These are phyloP conservation scores for Vaccinium macrocarpon DNA, from an alignment of 148 eudicot species.

Conservation along the genomic window DNA sequence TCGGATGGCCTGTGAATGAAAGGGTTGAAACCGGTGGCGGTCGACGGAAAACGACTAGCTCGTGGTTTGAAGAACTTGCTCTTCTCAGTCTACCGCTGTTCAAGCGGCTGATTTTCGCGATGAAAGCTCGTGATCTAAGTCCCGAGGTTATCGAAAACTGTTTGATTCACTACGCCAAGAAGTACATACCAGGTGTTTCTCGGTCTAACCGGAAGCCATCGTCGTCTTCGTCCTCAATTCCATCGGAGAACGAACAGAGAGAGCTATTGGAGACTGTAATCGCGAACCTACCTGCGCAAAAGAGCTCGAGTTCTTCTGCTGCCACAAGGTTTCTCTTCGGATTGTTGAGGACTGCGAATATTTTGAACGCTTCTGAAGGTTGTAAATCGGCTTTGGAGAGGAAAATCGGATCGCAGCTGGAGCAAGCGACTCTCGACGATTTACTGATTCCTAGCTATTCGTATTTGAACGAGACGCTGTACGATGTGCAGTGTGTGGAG, in stretches of 20 bases:
- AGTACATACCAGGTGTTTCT: conserved; percentile 66
- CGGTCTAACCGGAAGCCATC: conserved; percentile 53
- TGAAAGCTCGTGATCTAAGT: conserved; percentile 53
- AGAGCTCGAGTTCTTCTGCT: conserved; percentile 35
- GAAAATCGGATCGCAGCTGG: conserved; percentile 75
- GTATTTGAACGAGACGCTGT: conserved; percentile 79
- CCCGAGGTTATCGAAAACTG: conserved; percentile 70
- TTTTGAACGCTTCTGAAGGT: conserved; percentile 48
- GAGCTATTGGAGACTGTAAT: conserved; percentile 62
- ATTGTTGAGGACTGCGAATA: conserved; percentile 67
- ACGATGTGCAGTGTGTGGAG: conserved; percentile 85
- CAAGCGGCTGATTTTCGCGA: conserved; percentile 47
- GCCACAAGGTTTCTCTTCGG: conserved; percentile 59
- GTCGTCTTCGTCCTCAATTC: conserved; percentile 44
- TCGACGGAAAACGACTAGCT: conserved; percentile 10
- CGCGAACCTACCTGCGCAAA: conserved; percentile 46
- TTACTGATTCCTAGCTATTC: conserved; percentile 91
- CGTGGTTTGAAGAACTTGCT: conserved; percentile 77
- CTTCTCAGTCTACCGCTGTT: conserved; percentile 48
- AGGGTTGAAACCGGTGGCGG: not conserved
- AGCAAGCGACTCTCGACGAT: conserved; percentile 80
- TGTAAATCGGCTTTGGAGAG: conserved; percentile 55
- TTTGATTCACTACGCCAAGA: conserved; percentile 57
- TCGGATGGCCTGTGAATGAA: conserved; percentile 88
- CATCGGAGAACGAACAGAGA: conserved; percentile 71